Evolutionary conservation across 1,139 yeast genomes (phyloP), one percentile per base, ranked within the genome.

Genomic region (Pneumocystis murina): DNA sequence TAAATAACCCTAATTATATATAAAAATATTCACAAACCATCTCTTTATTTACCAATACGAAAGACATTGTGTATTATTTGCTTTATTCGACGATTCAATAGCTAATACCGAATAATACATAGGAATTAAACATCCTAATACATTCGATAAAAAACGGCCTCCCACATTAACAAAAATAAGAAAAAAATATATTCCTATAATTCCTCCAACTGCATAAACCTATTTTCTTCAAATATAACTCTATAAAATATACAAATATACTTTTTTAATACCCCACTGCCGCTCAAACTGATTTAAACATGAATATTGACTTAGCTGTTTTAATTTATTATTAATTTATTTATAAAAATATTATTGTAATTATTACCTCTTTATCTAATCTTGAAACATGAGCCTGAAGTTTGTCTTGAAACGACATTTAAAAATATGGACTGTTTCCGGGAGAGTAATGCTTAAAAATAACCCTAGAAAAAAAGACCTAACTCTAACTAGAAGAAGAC

Each of bases 101-200:
- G 98, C 97, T 68, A 82, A 74, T 68, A 92, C 79, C 12, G 98
- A 92, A 74, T 82, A 85, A 78, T 91, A 92, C 62, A 94, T 94
- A 63, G 99, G 98, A 67, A 90, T 75, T 48, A 84, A 87, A 70
- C 92, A 87, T 0, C 97, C 96, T 48, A 95, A 95, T 72, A 92
- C 78, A 79, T 94, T 92, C 69, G 97, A 86, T 69, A 92, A 81
- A 71, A 92, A 83, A 39, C 67, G 70, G 69, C 96, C 97, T 68
- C 96, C 97, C 70, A 90, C 78, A 76, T 94, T 94, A 72, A 91
- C 79, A 77, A 91, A 88, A 66, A 90, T 84, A 33, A 65, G 63
- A 54, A 62, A 40, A 71, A 90, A 75, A 78, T 92, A 92, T 63
- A 83, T 72, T 8, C 75, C 84, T 59, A 79, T 84, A 33, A 80